Evolutionary conservation across 495 filamentous ascomycete species (phyloP), one percentile per base, ranked within the genome.

Genomic region (Talaromyces ruber): DNA sequence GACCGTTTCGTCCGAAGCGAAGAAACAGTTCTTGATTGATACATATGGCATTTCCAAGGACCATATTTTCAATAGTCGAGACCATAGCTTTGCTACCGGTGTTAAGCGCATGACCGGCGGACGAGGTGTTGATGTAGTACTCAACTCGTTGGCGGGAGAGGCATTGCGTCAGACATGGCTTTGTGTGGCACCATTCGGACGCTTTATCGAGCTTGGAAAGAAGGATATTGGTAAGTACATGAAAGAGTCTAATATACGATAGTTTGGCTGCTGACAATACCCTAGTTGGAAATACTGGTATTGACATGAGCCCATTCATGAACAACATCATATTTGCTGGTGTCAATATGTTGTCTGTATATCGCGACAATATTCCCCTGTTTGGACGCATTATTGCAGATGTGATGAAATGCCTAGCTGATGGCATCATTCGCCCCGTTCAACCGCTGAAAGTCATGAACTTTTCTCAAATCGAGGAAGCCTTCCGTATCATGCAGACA

Each of bases 101-200:
- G 63, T 86, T n/a, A 72, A 80, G 52, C 64, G 75, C n/a, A 69
- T 72, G 47, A 88, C 84, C 0, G 61, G 74, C 0, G 75, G 74
- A 2, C 58, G 68, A 5, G 86, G 86, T 0, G 83, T 87, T 3
- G 83, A 88, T 59, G 67, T 82, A 2, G 73, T 86, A 2, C 66
- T 86, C 9, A 85, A 84, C 66, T 77, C 78, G 0, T 56, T 81
- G 7, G 59, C 70, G 0, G 77, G 79, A 0, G 76, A 83, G n/a
- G 61, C 67, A 7, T 66, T 83, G 1, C 74, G 67, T 3, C 75
- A 65, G 3, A 73, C 76, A 1, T 81, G 77, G 73, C 64, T 72
- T 8, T 83, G 74, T 53, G 57, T 86, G 21, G 82, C 84, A 4
- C 69, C 73, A 8, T 80, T 77, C 55, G 80, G 80, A 0, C 65